Evolutionary conservation across 2,329 filamentous ascomycete genomes (phyloP).

Genomic region (Arthrobotrys sphaeroides): DNA sequence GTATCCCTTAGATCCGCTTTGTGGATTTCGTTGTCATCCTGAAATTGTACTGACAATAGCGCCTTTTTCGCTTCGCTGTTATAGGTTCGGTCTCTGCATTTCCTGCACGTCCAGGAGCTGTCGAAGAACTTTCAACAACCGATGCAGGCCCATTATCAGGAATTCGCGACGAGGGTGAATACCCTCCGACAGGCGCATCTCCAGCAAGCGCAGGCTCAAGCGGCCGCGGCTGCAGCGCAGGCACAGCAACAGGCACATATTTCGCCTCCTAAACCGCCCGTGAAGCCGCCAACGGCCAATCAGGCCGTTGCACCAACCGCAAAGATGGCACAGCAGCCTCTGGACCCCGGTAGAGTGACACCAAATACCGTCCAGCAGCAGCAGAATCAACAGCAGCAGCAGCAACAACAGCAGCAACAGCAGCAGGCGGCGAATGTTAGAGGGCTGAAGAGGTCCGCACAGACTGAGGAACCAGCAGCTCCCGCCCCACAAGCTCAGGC

Average conservation of each 20-base stretch:
- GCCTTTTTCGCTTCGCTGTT: not conserved
- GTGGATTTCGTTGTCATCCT: too few species aligned
- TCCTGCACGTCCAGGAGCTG: constrained; percentile 47
- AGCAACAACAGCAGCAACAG: constrained; percentile 11
- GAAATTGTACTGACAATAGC: too few species aligned
- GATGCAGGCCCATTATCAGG: constrained; percentile 32
- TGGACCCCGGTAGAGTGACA: constrained; percentile 7
- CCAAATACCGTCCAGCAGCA: not conserved
- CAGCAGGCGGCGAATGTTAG: constrained; percentile 9
- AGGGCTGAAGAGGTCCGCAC: constrained; percentile 22
- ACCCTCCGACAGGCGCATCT: constrained; percentile 16
- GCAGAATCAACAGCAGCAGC: constrained; percentile 8
- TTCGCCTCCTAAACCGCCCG: constrained; percentile 30
- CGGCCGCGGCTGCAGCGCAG: constrained; percentile 18
- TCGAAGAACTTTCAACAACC: constrained; percentile 30
- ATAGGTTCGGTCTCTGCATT: constrained; percentile 46
- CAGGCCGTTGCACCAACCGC: constrained; percentile 32
- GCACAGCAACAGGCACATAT: constrained; percentile 21
- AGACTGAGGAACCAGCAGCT: constrained; percentile 9
- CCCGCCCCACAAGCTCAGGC: not conserved
- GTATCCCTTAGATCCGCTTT: too few species aligned
- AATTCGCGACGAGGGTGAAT: constrained; percentile 23
- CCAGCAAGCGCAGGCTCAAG: constrained; percentile 28
- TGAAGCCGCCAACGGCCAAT: constrained; percentile 29
- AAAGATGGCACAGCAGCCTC: constrained; percentile 46